Evolutionary conservation across 78 protist species (phyloP).

Genomic region (Tieghemostelium lacteum): DNA sequence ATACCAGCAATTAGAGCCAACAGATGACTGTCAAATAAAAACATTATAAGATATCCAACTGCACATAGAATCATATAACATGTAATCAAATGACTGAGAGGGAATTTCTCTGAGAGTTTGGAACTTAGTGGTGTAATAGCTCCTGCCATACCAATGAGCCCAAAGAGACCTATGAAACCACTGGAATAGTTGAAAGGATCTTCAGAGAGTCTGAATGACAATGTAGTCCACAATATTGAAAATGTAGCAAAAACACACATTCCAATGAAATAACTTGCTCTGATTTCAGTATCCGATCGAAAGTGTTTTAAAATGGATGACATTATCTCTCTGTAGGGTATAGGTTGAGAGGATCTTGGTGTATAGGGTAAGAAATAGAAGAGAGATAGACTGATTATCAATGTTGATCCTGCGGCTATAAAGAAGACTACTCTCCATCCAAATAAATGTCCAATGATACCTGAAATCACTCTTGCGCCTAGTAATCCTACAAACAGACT

Average conservation of each 20-base stretch:
- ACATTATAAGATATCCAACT: constrained; percentile 5
- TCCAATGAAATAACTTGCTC: constrained; percentile 62
- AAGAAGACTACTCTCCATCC: constrained; percentile 50
- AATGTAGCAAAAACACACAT: constrained; percentile 30
- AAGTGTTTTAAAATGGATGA: constrained; percentile 12
- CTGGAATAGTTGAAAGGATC: constrained; percentile 23
- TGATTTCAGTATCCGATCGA: constrained; percentile 6
- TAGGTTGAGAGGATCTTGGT: constrained; percentile 24
- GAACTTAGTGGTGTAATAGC: constrained; percentile 26
- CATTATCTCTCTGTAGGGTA: constrained; percentile 41
- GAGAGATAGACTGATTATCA: constrained; percentile 12
- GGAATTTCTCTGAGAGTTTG: not conserved
- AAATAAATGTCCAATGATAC: constrained; percentile 18
- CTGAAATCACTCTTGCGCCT: constrained; percentile 40
- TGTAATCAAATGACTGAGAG: constrained; percentile 1
- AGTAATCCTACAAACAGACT: constrained; percentile 46
- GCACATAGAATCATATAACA: not conserved
- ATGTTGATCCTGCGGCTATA: constrained; percentile 26
- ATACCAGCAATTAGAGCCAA: constrained; percentile 50
- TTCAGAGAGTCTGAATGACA: constrained; percentile 24
- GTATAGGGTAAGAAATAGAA: constrained; percentile 47
- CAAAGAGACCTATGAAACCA: constrained; percentile 64
- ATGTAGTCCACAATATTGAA: constrained; percentile 63
- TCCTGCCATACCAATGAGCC: constrained; percentile 71
- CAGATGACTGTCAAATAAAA: constrained; percentile 20